phyloP scores from a whole-genome alignment of 441 rosid genomes.

The Euphorbia celastroides region DNA sequence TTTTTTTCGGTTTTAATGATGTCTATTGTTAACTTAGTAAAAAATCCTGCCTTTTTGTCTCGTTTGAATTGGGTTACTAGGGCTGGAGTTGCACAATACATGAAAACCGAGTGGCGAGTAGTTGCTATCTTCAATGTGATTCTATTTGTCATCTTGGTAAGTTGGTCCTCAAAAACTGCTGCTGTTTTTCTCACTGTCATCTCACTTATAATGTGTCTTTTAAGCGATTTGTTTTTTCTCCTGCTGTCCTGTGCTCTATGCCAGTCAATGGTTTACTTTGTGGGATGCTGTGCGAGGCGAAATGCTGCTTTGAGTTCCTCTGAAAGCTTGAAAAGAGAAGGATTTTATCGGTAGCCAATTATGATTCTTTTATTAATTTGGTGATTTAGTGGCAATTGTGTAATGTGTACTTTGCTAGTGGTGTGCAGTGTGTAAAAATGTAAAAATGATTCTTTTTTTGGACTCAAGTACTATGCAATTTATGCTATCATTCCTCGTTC shows the following conservation, averaged over 20 bases:
- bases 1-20: background rate
- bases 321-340: conserved; percentile 39
- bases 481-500: background rate
- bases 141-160: conserved; percentile 72
- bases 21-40: background rate
- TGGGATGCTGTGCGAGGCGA: conserved; percentile 90
- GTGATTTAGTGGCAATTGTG: background rate
- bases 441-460: background rate
- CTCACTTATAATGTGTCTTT: background rate
- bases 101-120: conserved; percentile 86
- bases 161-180: conserved; percentile 6
- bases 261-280: conserved; percentile 72
- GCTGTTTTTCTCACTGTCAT: background rate
- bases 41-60: background rate
- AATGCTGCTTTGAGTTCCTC: conserved; percentile 44
- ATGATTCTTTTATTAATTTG: background rate
- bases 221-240: background rate
- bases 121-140: conserved; percentile 76
- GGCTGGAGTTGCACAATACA: conserved; percentile 95
- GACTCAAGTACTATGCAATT: background rate
- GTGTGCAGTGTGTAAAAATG: background rate
- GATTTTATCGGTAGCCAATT: conserved; percentile 4
- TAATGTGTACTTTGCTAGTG: no score
- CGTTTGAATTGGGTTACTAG: conserved; percentile 26
- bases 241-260: background rate